A percentile compares a stretch with the other conserved stretches of the same genome.
Evolutionary conservation across 2,329 filamentous ascomycete genomes (phyloP).

Genomic region (Aureobasidium uvarum): DNA sequence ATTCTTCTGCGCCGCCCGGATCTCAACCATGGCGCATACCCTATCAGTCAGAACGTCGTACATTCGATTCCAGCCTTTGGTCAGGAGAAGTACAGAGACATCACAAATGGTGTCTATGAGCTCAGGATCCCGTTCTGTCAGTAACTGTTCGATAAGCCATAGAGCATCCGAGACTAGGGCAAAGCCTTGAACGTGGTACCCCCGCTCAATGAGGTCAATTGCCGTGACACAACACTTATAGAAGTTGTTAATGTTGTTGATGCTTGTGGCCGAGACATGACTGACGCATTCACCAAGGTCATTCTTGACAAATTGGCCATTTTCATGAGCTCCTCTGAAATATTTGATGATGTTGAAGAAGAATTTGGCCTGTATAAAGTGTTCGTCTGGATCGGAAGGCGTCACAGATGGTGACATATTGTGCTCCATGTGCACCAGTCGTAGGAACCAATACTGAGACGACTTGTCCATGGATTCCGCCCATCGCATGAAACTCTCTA

Average conservation of each 20-base stretch:
- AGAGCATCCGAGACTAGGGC: neutral
- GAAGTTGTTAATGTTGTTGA: neutral
- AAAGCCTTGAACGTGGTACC: neutral
- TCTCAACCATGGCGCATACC: neutral
- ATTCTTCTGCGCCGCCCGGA: neutral
- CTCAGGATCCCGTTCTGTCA: neutral
- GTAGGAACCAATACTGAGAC: neutral
- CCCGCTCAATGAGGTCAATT: neutral
- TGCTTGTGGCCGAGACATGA: neutral
- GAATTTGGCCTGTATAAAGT: neutral
- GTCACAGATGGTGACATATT: neutral
- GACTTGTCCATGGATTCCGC: neutral
- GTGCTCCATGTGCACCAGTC: neutral
- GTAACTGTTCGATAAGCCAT: neutral
- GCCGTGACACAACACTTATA: neutral
- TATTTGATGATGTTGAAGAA: neutral
- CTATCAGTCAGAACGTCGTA: neutral
- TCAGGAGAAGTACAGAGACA: neutral
- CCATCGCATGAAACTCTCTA: neutral
- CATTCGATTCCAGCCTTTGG: neutral
- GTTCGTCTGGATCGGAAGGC: neutral
- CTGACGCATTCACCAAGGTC: neutral
- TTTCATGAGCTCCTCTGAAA: neutral
- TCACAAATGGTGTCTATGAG: constrained; percentile 7
- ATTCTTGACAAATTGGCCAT: neutral